These are phyloP conservation scores for Copromyces sp. DNA, from an alignment of 495 filamentous ascomycete species.

Conservation along the genomic window DNA sequence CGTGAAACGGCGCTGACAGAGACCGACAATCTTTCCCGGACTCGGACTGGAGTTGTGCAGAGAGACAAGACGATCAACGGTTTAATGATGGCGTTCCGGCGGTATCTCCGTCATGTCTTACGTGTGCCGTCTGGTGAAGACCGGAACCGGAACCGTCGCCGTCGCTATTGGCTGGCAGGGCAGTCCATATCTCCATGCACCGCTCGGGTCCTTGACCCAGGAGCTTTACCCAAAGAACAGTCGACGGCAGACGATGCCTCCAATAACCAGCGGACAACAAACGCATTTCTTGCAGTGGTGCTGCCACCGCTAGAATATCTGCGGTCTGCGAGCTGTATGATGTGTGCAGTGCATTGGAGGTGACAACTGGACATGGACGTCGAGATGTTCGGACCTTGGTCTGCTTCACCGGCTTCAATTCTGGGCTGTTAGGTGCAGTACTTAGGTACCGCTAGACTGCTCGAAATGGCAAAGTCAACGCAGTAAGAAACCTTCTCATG, in stretches of 20 bases:
- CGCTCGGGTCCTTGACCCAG: not conserved
- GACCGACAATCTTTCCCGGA: not conserved
- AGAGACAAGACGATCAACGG: not conserved
- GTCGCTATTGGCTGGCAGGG: not conserved
- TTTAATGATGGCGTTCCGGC: not conserved
- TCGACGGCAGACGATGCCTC: not conserved
- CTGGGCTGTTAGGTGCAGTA: not conserved
- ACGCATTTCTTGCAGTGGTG: not conserved
- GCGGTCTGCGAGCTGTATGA: not conserved
- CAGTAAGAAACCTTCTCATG: too few species aligned
- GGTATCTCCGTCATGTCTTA: not conserved
- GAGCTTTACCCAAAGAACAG: not conserved
- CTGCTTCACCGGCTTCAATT: not conserved
- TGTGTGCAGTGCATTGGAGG: not conserved
- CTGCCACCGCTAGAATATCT: not conserved
- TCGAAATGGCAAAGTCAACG: too few species aligned
- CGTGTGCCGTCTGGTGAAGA: not conserved
- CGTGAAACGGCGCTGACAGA: not conserved
- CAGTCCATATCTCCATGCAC: not conserved
- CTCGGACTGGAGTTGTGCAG: not conserved
- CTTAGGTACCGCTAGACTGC: too few species aligned
- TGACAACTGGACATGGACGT: not conserved
- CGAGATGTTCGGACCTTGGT: not conserved
- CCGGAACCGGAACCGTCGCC: not conserved
- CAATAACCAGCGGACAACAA: not conserved